Percentiles rank a stretch among this genome's conserved stretches.
phyloP scores from a whole-genome alignment of 75 land plant species.

The Selaginella tamariscina region DNA sequence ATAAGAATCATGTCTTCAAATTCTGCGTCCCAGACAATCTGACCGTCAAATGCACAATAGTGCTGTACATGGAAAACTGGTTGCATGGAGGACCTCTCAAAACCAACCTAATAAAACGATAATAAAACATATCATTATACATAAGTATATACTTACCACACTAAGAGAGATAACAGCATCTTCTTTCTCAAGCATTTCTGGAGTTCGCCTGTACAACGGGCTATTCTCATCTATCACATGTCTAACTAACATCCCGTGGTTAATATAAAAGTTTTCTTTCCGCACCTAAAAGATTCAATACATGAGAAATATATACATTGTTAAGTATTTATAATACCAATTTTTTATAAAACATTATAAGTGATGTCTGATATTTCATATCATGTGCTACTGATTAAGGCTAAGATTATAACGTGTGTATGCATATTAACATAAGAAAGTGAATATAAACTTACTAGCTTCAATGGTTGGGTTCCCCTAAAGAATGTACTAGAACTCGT shows the following conservation, averaged over 20 bases:
- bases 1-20: slow-evolving; percentile 38
- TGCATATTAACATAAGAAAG: background rate
- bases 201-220: slow-evolving; percentile 30
- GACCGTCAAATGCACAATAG: slow-evolving; percentile 30
- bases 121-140: background rate
- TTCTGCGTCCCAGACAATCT: slow-evolving; percentile 37
- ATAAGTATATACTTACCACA: slow-evolving; percentile 25
- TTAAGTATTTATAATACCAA: too few species aligned
- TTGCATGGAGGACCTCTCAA: slow-evolving; percentile 37
- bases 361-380: background rate
- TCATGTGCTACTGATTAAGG: too few species aligned
- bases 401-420: too few species aligned
- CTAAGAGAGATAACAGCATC: slow-evolving; percentile 31
- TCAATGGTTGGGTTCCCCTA: slow-evolving; percentile 26
- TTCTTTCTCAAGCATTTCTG: slow-evolving; percentile 24
- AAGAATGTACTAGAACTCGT: slow-evolving; percentile 24
- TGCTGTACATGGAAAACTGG: slow-evolving; percentile 33
- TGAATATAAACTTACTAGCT: slow-evolving; percentile 21
- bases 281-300: slow-evolving; percentile 26
- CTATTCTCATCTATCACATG: slow-evolving; percentile 37
- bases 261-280: slow-evolving; percentile 23
- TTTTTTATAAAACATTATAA: too few species aligned
- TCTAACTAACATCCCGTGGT: slow-evolving; percentile 34
- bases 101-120: slow-evolving; percentile 20
- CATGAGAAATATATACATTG: background rate